Base-by-base conservation (phyloP, 2,329 filamentous ascomycete species). In the Calonectria montana region DNA sequence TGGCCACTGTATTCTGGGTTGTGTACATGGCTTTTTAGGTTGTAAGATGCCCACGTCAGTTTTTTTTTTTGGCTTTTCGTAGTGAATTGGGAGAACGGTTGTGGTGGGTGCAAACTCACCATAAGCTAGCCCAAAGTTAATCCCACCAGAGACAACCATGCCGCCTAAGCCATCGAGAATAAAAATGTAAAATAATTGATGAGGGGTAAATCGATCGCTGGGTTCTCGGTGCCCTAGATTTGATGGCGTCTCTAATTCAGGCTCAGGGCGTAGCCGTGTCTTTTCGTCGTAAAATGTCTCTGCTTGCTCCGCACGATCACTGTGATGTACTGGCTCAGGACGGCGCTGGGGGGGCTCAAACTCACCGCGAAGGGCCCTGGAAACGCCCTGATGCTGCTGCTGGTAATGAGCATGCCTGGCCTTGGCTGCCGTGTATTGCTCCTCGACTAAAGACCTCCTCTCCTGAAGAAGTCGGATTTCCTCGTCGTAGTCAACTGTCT, bases 101-200 rank as follows among this genome's bases (percentile, higher is more conserved):
- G 43, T 27, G 31, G 53, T 16, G 23, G 25, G 31, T 27, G 23
- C 4, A 35, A 67, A 73, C 77, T 72, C 63, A 88, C 87, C 85
- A 73, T 88, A 89, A 18, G 86, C 87, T 69, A 89, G 83, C 53
- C 83, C 85, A 77, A 89, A 88, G 80, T 89, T 89, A 72, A 89
- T 86, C 25, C 81, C 86, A 0, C 84, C 88, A 0, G 87, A 88
- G 2, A 89, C 53, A n/a, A 86, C 61, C 72, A 85, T 83, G 12
- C 86, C 86, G 16, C 85, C 85, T 39, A 89, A 29, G 4, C 87
- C 88, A 69, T 88, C 84, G 3, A 88, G 75, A 1, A 85, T 75
- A 55, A 88, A 85, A 16, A 90, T 81, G 77, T 89, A 89, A 69
- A 88, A 84, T 23, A 85, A 70, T 73, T 89, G 87, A 69, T 86